phyloP scores from a whole-genome alignment of 1,284 basidiomycete genomes.

The Schizophyllum commune region DNA sequence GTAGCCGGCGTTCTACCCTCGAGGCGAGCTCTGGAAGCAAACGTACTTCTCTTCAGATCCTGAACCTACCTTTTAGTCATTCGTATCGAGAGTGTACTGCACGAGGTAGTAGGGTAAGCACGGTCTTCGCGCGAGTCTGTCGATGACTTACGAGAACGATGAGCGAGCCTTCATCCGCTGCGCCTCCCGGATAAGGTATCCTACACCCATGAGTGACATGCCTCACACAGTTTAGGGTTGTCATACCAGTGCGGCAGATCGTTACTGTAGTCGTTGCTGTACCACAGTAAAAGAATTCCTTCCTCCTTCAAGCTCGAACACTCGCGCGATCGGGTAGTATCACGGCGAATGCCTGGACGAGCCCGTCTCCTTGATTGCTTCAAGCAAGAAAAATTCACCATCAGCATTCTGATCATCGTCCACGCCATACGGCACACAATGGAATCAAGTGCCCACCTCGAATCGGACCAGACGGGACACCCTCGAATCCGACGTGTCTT shows the following conservation, averaged over 20 bases:
- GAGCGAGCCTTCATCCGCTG: conserved; percentile 5
- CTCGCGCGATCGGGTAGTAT: conserved; percentile 7
- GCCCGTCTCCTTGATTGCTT: not conserved
- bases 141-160: conserved; percentile 2
- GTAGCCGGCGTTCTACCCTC: conserved; percentile 4
- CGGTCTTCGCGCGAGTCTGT: not conserved
- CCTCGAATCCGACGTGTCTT: too few relatives aligned
- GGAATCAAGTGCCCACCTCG: too few relatives aligned
- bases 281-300: conserved; percentile 5
- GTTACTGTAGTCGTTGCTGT: conserved; percentile 7
- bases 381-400: too few relatives aligned
- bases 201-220: not conserved
- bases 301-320: conserved; percentile 5
- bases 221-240: not conserved
- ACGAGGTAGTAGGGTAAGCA: not conserved
- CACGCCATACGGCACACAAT: too few relatives aligned
- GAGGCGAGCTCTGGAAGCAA: not conserved
- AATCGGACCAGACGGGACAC: too few relatives aligned
- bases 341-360: conserved; percentile 6
- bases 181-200: conserved; percentile 9
- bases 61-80: not conserved
- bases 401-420: too few relatives aligned
- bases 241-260: conserved; percentile 5
- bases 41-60: not conserved
- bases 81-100: not conserved